These are phyloP conservation scores for Microdochium bolleyi DNA, from an alignment of 2,329 filamentous ascomycete genomes.

Conservation along the genomic window DNA sequence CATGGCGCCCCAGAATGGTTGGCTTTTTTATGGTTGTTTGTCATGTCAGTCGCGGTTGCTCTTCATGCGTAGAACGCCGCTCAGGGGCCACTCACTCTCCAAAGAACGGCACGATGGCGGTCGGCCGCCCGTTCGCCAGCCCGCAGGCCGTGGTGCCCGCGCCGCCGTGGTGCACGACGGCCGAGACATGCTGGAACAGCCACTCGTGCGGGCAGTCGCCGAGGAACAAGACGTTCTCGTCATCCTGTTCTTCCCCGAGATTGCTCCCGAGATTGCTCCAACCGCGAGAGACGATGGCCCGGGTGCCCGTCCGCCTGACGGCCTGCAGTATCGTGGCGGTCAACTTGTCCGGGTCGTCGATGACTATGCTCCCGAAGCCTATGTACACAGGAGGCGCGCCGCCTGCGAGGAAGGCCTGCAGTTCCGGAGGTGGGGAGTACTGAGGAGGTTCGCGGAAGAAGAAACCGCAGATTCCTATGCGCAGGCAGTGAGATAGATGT, in stretches of 20 bases:
- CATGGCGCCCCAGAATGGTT: conserved; percentile 34
- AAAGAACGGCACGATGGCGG: conserved; percentile 44
- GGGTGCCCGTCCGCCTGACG: conserved; percentile 28
- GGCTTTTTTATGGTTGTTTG: no score
- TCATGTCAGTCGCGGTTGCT: no score
- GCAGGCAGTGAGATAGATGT: no score
- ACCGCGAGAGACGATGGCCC: conserved; percentile 39
- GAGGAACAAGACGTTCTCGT: conserved; percentile 32
- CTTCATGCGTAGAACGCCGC: no score
- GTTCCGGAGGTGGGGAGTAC: conserved; percentile 57
- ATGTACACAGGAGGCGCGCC: conserved; percentile 73
- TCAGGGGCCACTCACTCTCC: conserved; percentile 22
- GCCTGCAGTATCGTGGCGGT: conserved; percentile 31
- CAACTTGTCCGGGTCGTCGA: conserved; percentile 39
- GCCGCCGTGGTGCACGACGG: conserved; percentile 51
- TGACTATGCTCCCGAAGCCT: conserved; percentile 76
- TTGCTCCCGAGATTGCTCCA: conserved; percentile 12
- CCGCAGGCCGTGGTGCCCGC: conserved; percentile 51
- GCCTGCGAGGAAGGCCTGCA: conserved; percentile 57
- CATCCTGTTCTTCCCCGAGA: not conserved
- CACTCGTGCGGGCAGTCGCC: conserved; percentile 49
- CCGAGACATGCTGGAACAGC: conserved; percentile 47
- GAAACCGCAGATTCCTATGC: conserved; percentile 54
- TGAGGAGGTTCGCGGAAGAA: conserved; percentile 62
- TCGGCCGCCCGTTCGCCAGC: conserved; percentile 41